Percentiles rank a stretch among this genome's conserved stretches.
Conservation (phyloP, 163 green algal genomes). For the Trebouxiophyceae sp. region DNA sequence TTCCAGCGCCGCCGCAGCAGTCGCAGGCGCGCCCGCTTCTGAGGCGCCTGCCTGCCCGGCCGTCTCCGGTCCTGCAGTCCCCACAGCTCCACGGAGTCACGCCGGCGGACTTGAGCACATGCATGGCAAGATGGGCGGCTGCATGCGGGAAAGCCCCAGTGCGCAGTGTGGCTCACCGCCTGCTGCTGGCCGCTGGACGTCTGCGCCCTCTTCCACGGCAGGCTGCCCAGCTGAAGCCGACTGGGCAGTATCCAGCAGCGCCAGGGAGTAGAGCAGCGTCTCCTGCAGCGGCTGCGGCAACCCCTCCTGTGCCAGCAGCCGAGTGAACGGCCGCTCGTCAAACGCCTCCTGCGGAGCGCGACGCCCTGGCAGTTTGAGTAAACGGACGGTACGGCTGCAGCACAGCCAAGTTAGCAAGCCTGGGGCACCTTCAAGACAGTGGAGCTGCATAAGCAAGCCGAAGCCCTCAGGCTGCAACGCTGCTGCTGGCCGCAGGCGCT, state of each 20-base stretch:
- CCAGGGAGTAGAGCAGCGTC: constrained; percentile 35
- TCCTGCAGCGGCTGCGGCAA: constrained; percentile 24
- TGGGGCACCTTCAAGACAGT: constrained; percentile 8
- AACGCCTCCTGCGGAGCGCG: constrained; percentile 18
- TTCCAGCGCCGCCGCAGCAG: too few relatives aligned
- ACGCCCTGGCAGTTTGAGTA: neutral
- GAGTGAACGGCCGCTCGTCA: constrained; percentile 11
- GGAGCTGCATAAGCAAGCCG: neutral
- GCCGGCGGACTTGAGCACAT: neutral
- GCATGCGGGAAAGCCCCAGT: too few relatives aligned
- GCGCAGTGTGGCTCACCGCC: neutral
- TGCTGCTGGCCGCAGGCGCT: neutral
- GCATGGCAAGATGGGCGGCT: neutral
- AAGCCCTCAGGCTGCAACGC: neutral
- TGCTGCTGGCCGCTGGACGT: neutral
- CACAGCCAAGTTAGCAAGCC: too few relatives aligned
- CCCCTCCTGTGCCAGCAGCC: constrained; percentile 23
- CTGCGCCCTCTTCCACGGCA: neutral
- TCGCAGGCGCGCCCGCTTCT: too few relatives aligned
- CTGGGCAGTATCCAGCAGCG: constrained; percentile 28
- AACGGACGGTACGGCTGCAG: too few relatives aligned
- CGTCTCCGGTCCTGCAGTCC: too few relatives aligned
- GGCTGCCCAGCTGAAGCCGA: neutral
- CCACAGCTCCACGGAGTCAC: neutral
- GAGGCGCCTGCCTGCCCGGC: too few relatives aligned